Conservation (phyloP, 1,284 basidiomycete species). For the Cystobasidium slooffiae region DNA sequence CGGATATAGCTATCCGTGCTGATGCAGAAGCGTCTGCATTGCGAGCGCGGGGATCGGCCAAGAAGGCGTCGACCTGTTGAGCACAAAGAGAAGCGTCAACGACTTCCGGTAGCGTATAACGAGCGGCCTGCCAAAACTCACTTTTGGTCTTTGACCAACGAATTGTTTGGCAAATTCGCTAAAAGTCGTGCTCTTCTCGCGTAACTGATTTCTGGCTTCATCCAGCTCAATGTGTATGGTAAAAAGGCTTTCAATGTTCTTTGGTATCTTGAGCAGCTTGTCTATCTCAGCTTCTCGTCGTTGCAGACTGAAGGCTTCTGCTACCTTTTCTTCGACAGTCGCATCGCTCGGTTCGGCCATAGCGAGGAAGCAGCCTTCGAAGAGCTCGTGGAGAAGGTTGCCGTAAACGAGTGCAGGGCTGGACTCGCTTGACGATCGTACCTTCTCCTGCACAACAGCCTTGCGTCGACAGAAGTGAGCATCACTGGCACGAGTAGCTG, state of each 20-base stretch:
- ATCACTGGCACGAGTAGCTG: constrained; percentile 82
- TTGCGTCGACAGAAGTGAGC: constrained; percentile 79
- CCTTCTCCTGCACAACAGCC: constrained; percentile 72
- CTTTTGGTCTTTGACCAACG: constrained; percentile 64
- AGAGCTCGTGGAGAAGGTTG: constrained; percentile 83
- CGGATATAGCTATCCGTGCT: constrained; percentile 69
- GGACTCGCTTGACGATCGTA: constrained; percentile 65
- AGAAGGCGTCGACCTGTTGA: constrained; percentile 8
- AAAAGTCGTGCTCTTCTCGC: constrained; percentile 68
- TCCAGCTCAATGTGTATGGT: constrained; percentile 67
- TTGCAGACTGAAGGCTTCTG: constrained; percentile 41
- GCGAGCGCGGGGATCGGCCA: constrained; percentile 65
- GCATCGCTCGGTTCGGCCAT: constrained; percentile 67
- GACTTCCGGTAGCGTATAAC: background rate
- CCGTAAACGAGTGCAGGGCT: constrained; percentile 73
- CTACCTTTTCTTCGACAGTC: constrained; percentile 63
- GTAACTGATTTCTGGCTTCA: constrained; percentile 68
- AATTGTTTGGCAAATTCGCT: constrained; percentile 68
- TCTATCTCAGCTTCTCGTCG: constrained; percentile 48
- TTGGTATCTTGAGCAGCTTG: constrained; percentile 51
- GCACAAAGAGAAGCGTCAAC: background rate
- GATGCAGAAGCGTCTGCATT: constrained; percentile 58
- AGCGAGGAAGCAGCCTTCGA: constrained; percentile 74
- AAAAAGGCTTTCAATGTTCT: constrained; percentile 66
- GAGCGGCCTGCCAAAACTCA: background rate